Conservation (phyloP, 2,329 filamentous ascomycete species). For the Ascochyta rabiei region DNA sequence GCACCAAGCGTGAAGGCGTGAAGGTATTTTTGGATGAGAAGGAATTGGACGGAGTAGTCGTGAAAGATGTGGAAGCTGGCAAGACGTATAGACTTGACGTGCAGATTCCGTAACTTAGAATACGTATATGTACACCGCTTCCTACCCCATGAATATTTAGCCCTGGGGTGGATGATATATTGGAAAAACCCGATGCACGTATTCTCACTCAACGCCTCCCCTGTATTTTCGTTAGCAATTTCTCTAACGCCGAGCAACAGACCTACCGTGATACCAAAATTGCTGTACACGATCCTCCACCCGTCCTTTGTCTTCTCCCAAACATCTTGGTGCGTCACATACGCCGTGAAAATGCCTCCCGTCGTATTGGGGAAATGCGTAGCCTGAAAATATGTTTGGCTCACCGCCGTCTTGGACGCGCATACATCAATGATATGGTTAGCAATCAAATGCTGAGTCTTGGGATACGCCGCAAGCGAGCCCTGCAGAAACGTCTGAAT, state of each 20-base stretch:
- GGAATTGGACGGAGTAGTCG: constrained; percentile 48
- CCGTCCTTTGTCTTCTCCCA: constrained; percentile 11
- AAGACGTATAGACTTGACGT: constrained; percentile 56
- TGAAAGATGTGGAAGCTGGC: constrained; percentile 53
- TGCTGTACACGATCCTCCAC: constrained; percentile 14
- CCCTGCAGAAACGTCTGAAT: constrained; percentile 7
- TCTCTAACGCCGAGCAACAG: no score
- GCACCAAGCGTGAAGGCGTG: constrained; percentile 50
- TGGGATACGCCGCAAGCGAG: constrained; percentile 3
- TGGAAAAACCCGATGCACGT: no score
- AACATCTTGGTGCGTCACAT: constrained; percentile 11
- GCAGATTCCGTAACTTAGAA: constrained; percentile 1
- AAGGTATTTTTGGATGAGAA: constrained; percentile 50
- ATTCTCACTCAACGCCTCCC: neutral
- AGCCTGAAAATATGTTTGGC: constrained; percentile 13
- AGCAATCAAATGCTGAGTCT: constrained; percentile 8
- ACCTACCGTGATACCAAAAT: constrained; percentile 12
- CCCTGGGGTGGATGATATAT: no score
- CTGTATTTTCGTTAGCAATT: neutral
- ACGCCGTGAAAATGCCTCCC: constrained; percentile 4
- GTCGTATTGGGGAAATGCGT: constrained; percentile 13
- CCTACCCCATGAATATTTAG: no score
- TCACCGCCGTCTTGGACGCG: constrained; percentile 6
- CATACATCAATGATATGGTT: constrained; percentile 16
- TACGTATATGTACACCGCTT: neutral